Evolutionary conservation across 139 green algal species (phyloP).

Genomic region (Tetradesmus lagerheimii): DNA sequence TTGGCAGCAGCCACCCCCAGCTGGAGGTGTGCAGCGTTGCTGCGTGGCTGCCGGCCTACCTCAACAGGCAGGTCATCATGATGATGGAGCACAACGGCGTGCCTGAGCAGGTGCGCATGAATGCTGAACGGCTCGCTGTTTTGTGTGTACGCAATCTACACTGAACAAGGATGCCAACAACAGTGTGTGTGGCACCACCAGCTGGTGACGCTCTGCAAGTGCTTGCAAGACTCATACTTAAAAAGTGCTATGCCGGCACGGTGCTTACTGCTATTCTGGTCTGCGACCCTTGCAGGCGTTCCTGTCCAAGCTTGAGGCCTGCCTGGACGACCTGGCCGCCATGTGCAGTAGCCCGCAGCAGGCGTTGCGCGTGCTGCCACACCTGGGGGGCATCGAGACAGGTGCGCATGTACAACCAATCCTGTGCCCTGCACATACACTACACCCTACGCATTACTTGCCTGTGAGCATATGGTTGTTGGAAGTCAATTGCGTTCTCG

Average conservation of each 20-base stretch:
- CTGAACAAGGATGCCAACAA: too few species aligned
- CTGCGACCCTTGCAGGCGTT: slow-evolving; percentile 29
- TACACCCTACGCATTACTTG: too few species aligned
- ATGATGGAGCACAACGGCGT: slow-evolving; percentile 56
- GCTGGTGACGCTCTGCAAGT: too few species aligned
- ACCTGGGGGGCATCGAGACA: slow-evolving; percentile 23
- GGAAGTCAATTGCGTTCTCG: too few species aligned
- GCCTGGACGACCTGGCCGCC: not conserved
- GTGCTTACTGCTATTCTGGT: too few species aligned
- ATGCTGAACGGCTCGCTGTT: too few species aligned
- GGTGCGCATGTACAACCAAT: slow-evolving; percentile 12
- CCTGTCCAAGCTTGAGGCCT: not conserved
- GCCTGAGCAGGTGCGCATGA: slow-evolving; percentile 3
- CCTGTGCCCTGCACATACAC: too few species aligned
- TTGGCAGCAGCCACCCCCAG: slow-evolving; percentile 47
- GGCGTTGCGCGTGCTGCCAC: slow-evolving; percentile 18
- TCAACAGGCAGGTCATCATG: slow-evolving; percentile 68
- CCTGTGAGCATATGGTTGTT: too few species aligned
- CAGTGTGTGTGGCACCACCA: not conserved
- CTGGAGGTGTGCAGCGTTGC: slow-evolving; percentile 57
- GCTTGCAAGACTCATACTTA: too few species aligned
- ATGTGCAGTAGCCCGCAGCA: slow-evolving; percentile 11
- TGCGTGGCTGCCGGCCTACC: slow-evolving; percentile 49
- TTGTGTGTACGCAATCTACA: not conserved
- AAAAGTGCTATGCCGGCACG: too few species aligned